These are phyloP conservation scores for Sinapis alba DNA, from an alignment of 441 rosid species.

Conservation along the genomic window DNA sequence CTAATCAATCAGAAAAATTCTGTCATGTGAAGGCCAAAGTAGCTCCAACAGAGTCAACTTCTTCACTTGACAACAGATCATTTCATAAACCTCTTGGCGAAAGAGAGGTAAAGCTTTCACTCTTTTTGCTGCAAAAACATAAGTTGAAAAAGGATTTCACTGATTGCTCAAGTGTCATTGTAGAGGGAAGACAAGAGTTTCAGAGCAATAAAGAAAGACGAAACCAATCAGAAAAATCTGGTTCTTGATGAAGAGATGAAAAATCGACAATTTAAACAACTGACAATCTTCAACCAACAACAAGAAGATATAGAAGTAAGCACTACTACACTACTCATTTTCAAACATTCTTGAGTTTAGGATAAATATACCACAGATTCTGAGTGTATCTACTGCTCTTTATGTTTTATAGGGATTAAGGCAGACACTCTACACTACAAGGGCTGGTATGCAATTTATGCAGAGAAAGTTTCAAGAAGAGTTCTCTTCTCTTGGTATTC, in stretches of 20 bases:
- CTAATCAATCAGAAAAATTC: conserved; percentile 13
- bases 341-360: conserved; percentile 21
- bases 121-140: conserved; percentile 9
- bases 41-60: conserved; percentile 48
- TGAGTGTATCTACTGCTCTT: conserved; percentile 8
- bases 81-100: conserved; percentile 48
- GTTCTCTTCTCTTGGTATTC: conserved; percentile 73
- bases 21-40: conserved; percentile 49
- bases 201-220: conserved; percentile 54
- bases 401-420: conserved; percentile 63
- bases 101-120: conserved; percentile 55
- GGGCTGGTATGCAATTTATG: conserved; percentile 87
- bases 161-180: conserved; percentile 20
- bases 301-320: conserved; percentile 71
- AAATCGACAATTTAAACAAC: conserved; percentile 50
- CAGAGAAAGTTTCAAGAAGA: conserved; percentile 88
- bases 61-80: conserved; percentile 48
- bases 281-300: conserved; percentile 69
- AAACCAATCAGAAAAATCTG: conserved; percentile 42
- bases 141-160: neutral
- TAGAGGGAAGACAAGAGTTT: conserved; percentile 63
- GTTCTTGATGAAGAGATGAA: conserved; percentile 56
- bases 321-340: neutral
- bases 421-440: conserved; percentile 65
- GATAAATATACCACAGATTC: neutral